Evolutionary conservation across 2,329 filamentous ascomycete genomes (phyloP), one percentile per base, ranked within the genome.

Genomic region (Curvularia lunata): DNA sequence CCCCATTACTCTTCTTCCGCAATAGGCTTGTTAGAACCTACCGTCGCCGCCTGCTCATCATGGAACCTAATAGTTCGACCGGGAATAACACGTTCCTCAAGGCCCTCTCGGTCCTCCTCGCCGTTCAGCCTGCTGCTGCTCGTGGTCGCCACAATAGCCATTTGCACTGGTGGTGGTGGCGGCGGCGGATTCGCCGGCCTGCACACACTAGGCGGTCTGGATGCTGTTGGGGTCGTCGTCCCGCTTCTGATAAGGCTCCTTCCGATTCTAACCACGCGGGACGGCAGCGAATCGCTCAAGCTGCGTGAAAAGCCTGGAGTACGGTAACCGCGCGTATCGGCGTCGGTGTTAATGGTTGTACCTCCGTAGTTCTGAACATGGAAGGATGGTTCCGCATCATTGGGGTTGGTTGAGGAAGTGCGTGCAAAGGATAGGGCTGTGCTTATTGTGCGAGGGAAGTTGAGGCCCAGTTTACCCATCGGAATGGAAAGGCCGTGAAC

Each of bases 401-500:
- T 60, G 5, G 53, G 48, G 25, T 23, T 42, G 8, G 7, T 5
- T 1, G 67, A 60, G 9, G 46, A 55, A 12, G 54, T 59, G 8
- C 59, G 58, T n/a, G 13, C 52, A 6, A 67, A 55, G 1, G 71
- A 76, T 1, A 76, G 52, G 25, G 80, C 82, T 28, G 78, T 78
- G 5, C 86, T 88, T 19, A 91, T 74, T 0, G 87, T 90, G 25
- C 86, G 79, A 0, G 88, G 88, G 0, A 91, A 80, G 58, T 88
- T 85, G 64, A 82, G 73, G 1, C 81, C 80, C 52, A 91, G 77
- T 70, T 91, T 91, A 0, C 86, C 88, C 3, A 95, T 75, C 0
- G 92, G 92, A 13, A 96, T 91, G 48, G 88, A 92, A 1, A 97
- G 80, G 6, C 92, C 91, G 66, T 96, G 92, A 3, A 95, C 88